Conservation (phyloP, 495 filamentous ascomycete genomes). For the Penicillium canescens region DNA sequence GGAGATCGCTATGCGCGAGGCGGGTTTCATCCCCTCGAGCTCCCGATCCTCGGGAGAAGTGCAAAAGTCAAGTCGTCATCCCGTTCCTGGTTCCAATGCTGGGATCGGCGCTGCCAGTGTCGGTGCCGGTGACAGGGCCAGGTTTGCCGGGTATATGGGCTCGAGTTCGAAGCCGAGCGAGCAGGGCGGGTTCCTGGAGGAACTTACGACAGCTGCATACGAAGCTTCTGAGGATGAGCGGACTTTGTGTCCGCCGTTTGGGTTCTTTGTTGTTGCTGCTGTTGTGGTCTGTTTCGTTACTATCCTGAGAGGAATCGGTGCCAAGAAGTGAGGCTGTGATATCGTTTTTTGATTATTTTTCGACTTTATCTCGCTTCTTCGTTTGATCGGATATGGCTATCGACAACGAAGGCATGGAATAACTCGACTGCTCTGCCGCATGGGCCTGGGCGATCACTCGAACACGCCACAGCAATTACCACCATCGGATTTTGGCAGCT, state of each 20-base stretch:
- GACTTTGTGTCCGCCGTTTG: background rate
- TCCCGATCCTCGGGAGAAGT: background rate
- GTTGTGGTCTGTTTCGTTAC: constrained; percentile 14
- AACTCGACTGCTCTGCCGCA: too few species aligned
- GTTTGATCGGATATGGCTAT: too few species aligned
- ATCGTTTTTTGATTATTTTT: background rate
- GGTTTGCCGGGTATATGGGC: background rate
- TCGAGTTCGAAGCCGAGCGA: background rate
- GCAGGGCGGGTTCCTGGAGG: background rate
- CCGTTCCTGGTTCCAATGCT: constrained; percentile 10
- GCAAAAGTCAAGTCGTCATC: constrained; percentile 4
- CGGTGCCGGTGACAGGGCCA: constrained; percentile 1
- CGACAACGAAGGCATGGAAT: too few species aligned
- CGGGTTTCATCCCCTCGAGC: constrained; percentile 6
- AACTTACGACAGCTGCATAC: background rate
- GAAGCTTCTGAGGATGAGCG: background rate
- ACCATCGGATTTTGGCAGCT: too few species aligned
- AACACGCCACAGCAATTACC: too few species aligned
- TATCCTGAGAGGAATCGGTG: constrained; percentile 11
- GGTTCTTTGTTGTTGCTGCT: constrained; percentile 11
- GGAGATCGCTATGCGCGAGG: constrained; percentile 15
- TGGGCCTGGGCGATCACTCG: too few species aligned
- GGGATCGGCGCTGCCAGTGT: constrained; percentile 17
- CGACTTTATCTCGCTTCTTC: too few species aligned
- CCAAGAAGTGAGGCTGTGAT: constrained; percentile 10